Conservation (phyloP, 2,329 filamentous ascomycete species). For the Aspergillus alliaceus region DNA sequence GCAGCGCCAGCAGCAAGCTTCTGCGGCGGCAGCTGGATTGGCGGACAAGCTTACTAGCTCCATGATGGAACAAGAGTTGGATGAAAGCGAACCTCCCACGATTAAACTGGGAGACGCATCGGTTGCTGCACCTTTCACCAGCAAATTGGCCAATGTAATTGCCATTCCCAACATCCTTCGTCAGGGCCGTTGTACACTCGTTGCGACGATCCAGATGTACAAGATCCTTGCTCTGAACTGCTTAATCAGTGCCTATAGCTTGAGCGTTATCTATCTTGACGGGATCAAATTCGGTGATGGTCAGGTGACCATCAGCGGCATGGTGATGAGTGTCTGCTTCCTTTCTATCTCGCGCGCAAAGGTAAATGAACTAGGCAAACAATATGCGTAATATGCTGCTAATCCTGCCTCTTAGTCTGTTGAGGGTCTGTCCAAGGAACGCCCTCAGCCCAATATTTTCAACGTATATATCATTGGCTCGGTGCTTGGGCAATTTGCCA, state of each 20-base stretch:
- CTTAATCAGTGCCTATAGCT: slow-evolving; percentile 93
- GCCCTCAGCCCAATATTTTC: slow-evolving; percentile 97
- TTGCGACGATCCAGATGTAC: slow-evolving; percentile 99
- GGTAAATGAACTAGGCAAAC: slow-evolving; percentile 41
- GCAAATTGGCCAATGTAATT: slow-evolving; percentile 93
- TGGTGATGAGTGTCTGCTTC: slow-evolving; percentile 99
- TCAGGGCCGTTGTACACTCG: slow-evolving; percentile 93
- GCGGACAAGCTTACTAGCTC: slow-evolving; percentile 82
- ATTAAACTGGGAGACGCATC: slow-evolving; percentile 98
- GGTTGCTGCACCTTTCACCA: slow-evolving; percentile 94
- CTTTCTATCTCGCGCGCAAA: slow-evolving; percentile 96
- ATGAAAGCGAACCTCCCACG: slow-evolving; percentile 86
- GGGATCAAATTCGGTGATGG: slow-evolving; percentile 99
- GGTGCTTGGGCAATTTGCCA: slow-evolving; percentile 92
- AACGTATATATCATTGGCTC: slow-evolving; percentile 98
- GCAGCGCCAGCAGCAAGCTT: slow-evolving; percentile 56
- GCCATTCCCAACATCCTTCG: slow-evolving; percentile 98
- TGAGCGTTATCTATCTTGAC: slow-evolving; percentile 93
- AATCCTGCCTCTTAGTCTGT: slow-evolving; percentile 60
- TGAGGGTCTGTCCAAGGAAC: slow-evolving; percentile 92
- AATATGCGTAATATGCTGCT: slow-evolving; percentile 7
- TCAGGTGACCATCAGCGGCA: slow-evolving; percentile 97
- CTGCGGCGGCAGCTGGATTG: slow-evolving; percentile 71
- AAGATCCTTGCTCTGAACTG: slow-evolving; percentile 98
- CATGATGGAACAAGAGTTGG: slow-evolving; percentile 88